phyloP scores from a whole-genome alignment of 2,329 filamentous ascomycete genomes.

The Blastomyces parvus region DNA sequence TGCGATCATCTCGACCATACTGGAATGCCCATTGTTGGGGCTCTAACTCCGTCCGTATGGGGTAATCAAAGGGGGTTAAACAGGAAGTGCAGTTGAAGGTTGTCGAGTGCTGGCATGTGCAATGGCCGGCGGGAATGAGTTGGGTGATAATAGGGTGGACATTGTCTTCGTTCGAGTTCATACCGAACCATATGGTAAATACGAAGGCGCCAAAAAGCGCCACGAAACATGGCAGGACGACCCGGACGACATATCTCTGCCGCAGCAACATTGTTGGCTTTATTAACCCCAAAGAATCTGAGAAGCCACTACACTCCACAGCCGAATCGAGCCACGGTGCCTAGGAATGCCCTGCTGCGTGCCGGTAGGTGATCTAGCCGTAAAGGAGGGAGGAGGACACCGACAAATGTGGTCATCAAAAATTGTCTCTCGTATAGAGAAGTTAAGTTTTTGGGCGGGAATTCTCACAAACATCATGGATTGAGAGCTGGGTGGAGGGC shows the following conservation, averaged over 20 bases:
- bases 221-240: neutral
- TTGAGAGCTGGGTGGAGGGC: neutral
- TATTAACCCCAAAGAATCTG: neutral
- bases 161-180: constrained; percentile 31
- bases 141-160: constrained; percentile 31
- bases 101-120: constrained; percentile 30
- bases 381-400: neutral
- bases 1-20: constrained; percentile 25
- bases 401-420: neutral
- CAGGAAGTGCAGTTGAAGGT: constrained; percentile 32
- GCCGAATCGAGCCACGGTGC: neutral
- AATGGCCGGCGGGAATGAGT: constrained; percentile 32
- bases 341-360: neutral
- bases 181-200: constrained; percentile 19
- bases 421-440: neutral
- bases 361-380: neutral
- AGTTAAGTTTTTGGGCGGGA: neutral
- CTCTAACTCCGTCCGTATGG: constrained; percentile 13
- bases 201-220: neutral
- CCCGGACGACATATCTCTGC: neutral
- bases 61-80: constrained; percentile 15
- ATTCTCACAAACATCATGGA: neutral
- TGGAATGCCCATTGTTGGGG: constrained; percentile 24
- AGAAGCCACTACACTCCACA: neutral
- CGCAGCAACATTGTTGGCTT: neutral